Evolutionary conservation across 805 yeast genomes (phyloP), one percentile per base, ranked within the genome.

Genomic region (Candida sanyiensis): DNA sequence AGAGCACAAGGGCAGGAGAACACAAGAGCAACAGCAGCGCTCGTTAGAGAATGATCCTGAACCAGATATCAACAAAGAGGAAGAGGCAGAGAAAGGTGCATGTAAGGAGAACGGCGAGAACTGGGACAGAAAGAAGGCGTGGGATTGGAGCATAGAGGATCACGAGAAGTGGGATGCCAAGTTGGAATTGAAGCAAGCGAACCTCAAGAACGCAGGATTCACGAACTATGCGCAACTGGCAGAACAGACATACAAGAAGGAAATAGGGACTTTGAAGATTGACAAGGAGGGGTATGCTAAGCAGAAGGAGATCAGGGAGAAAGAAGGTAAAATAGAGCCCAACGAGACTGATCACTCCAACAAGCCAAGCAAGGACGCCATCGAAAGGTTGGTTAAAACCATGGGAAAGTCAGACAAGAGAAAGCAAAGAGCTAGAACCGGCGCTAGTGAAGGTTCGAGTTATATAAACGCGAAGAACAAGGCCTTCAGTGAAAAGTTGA

Each of bases 401-500:
- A 18, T 55, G 21, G 46, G 44, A 7, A 38, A 38, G 4, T 49
- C 56, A 0, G 58, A 56, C 25, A 12, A 37, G 3, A 40, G 54
- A 58, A 62, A 49, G 54, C 62, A 38, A 65, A 66, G 40, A 60
- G 54, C 50, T 60, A 61, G 71, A 49, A 60, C 71, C 46, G 60
- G 60, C 48, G 51, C 54, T 39, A 60, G 58, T 41, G 56, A 52
- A 37, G 52, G 62, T 36, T 56, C 51, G 8, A 61, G 58, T 18
- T 65, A 62, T 35, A 65, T 84, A 53, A 83, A 80, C 54, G 86
- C 79, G 46, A 80, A 79, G 58, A 84, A 84, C 64, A 73, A 70
- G 53, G 80, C 80, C 48, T 84, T 83, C 59, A 84, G 83, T 59
- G 73, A 72, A 54, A 83, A 84, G 51, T 62, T 84, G 46, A 58